phyloP scores from a whole-genome alignment of 768 basidiomycete species.

The Suillus tomentosus region DNA sequence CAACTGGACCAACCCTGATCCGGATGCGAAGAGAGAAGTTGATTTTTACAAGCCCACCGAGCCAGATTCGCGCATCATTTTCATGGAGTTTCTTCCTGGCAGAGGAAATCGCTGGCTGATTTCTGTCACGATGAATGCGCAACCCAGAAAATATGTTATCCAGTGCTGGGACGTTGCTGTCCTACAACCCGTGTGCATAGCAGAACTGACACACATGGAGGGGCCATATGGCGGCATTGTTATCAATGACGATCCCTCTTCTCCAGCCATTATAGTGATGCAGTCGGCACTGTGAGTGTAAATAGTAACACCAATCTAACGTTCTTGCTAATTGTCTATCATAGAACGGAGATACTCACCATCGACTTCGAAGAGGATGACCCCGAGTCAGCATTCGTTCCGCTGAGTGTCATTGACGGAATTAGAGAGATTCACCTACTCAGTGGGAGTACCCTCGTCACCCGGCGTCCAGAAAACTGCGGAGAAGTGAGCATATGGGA shows the following conservation, averaged over 20 bases:
- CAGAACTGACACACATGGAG: conserved; percentile 36
- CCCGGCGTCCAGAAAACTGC: conserved; percentile 30
- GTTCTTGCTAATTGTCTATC: background rate
- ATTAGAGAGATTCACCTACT: conserved; percentile 39
- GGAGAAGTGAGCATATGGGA: conserved; percentile 41
- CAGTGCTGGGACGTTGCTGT: conserved; percentile 59
- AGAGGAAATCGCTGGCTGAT: conserved; percentile 47
- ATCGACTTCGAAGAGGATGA: conserved; percentile 39
- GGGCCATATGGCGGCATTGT: conserved; percentile 44
- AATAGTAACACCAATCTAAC: background rate
- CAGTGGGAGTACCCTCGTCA: conserved; percentile 39
- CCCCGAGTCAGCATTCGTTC: conserved; percentile 41
- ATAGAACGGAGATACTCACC: conserved; percentile 45
- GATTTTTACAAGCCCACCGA: conserved; percentile 27
- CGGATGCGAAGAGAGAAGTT: conserved; percentile 31
- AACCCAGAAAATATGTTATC: conserved; percentile 36
- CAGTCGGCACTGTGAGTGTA: conserved; percentile 42
- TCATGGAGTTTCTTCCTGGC: conserved; percentile 50
- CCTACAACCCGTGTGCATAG: conserved; percentile 42
- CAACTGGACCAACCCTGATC: conserved; percentile 51
- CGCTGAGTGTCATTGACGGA: conserved; percentile 33
- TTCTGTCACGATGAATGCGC: conserved; percentile 38
- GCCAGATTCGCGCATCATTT: conserved; percentile 39
- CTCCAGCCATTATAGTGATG: conserved; percentile 43
- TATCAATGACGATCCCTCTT: conserved; percentile 43